A percentile compares a stretch with the other conserved stretches of the same genome.
These are phyloP conservation scores for Cryphonectria japonica DNA, from an alignment of 2,329 filamentous ascomycete genomes.

Conservation along the genomic window DNA sequence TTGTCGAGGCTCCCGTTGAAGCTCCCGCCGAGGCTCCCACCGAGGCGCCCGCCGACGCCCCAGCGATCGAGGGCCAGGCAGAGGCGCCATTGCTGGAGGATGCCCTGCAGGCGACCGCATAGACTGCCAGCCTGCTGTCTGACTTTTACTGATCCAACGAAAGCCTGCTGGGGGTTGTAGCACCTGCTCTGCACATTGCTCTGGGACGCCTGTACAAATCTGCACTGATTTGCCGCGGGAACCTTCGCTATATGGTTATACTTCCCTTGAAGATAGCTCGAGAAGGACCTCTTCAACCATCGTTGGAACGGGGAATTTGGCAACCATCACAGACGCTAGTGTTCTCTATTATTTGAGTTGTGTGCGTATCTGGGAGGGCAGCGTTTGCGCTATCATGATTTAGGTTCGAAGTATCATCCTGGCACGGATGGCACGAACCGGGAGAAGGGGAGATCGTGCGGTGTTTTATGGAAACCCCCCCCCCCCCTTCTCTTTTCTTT, in stretches of 20 bases:
- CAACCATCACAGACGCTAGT: background rate
- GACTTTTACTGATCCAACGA: background rate
- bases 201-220: background rate
- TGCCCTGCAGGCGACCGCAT: constrained; percentile 13
- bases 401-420: background rate
- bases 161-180: background rate
- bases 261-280: background rate
- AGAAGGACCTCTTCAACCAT: background rate
- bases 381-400: background rate
- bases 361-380: background rate
- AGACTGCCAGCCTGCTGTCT: background rate
- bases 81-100: constrained; percentile 10
- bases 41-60: constrained; percentile 7
- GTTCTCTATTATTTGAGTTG: background rate
- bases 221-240: background rate
- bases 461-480: constrained; percentile 6
- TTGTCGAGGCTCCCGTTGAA: constrained; percentile 10
- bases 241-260: background rate
- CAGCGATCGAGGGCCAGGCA: constrained; percentile 7
- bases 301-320: background rate
- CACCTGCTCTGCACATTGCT: background rate
- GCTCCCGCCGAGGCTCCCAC: constrained; percentile 2
- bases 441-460: background rate
- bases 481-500: background rate
- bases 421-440: background rate